Conservation (phyloP, 257 asterid genomes). For the Ajuga chamaepitys region DNA sequence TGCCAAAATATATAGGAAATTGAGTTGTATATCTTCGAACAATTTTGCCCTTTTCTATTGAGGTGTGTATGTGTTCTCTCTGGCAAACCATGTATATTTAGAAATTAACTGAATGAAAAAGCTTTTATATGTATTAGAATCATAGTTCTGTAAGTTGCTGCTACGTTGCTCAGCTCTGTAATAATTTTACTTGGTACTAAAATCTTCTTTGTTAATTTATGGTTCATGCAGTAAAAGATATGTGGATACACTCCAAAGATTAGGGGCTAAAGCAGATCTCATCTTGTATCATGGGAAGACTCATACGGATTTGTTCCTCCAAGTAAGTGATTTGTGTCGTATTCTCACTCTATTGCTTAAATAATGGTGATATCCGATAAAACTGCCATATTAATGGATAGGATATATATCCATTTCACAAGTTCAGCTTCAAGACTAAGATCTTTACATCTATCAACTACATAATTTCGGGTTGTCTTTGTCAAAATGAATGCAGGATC, state of each 20-base stretch:
- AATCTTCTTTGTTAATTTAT: neutral
- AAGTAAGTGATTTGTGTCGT: conserved; percentile 36
- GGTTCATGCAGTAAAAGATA: conserved; percentile 54
- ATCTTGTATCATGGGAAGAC: conserved; percentile 77
- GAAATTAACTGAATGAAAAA: neutral
- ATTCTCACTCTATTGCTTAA: neutral
- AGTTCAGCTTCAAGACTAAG: neutral
- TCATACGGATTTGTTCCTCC: conserved; percentile 92
- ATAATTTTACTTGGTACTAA: neutral
- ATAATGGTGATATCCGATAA: neutral
- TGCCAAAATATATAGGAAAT: too few relatives aligned
- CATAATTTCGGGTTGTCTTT: neutral
- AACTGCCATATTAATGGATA: neutral
- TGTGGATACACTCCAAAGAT: conserved; percentile 41
- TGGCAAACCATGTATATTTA: neutral
- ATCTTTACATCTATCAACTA: too few relatives aligned
- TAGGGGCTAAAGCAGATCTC: conserved; percentile 70
- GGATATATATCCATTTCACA: neutral
- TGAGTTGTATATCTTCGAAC: neutral
- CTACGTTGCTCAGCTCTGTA: neutral
- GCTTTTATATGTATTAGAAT: neutral
- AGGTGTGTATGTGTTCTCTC: neutral
- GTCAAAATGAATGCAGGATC: conserved; percentile 66
- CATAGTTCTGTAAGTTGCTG: neutral
- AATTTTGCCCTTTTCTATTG: neutral